Evolutionary conservation across 2,329 filamentous ascomycete genomes (phyloP).

Genomic region (Zymoseptoria ardabiliae): DNA sequence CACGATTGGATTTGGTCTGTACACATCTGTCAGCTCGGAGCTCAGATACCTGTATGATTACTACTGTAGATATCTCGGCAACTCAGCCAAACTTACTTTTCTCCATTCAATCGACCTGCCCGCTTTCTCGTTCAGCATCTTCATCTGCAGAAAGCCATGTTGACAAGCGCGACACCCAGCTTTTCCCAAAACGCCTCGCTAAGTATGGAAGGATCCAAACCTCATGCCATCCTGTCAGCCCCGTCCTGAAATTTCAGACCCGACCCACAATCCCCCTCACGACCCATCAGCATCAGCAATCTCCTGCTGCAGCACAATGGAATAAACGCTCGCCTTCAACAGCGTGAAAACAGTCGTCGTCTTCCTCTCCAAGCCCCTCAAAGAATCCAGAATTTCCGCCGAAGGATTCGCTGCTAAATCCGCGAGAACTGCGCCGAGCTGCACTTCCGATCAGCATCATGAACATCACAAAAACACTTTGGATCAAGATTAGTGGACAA

Average conservation of each 20-base stretch:
- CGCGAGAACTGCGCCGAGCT: conserved; percentile 54
- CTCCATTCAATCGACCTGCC: neutral
- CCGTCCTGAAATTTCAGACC: neutral
- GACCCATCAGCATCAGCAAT: conserved; percentile 59
- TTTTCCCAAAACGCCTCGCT: neutral
- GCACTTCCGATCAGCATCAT: conserved; percentile 1
- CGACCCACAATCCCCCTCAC: neutral
- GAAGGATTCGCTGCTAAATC: conserved; percentile 56
- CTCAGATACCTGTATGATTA: neutral
- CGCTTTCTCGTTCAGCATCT: neutral
- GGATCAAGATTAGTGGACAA: neutral
- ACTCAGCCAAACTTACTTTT: too few species aligned
- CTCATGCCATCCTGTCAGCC: neutral
- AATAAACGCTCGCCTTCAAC: conserved; percentile 96
- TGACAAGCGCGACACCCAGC: neutral
- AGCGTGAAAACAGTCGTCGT: conserved; percentile 91
- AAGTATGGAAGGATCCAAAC: too few species aligned
- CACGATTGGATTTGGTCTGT: neutral
- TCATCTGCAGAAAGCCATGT: too few species aligned
- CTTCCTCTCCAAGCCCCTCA: conserved; percentile 85
- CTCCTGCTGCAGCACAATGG: conserved; percentile 96
- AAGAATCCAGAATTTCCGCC: conserved; percentile 74
- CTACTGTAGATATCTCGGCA: too few species aligned
- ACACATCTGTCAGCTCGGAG: neutral
- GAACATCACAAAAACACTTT: conserved; percentile 14